Evolutionary conservation across 495 filamentous ascomycete genomes (phyloP).

Genomic region (Penicillium longicatenatum): DNA sequence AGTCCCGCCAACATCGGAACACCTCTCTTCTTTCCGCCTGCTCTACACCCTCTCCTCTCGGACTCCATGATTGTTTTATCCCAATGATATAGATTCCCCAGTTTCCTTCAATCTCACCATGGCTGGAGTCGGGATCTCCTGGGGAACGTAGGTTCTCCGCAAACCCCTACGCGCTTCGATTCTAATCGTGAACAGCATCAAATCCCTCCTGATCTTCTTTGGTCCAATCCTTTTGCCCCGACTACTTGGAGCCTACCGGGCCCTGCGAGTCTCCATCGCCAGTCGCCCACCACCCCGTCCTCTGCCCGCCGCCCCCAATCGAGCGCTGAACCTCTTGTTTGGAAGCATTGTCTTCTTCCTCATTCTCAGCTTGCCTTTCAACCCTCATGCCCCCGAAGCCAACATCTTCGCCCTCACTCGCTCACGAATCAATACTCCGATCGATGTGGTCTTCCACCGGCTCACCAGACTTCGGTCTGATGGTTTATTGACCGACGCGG

Average conservation of each 20-base stretch:
- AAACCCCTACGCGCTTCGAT: conserved; percentile 7
- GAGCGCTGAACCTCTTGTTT: conserved; percentile 64
- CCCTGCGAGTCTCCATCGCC: conserved; percentile 57
- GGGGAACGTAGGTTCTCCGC: conserved; percentile 35
- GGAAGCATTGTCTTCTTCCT: conserved; percentile 57
- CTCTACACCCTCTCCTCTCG: not conserved
- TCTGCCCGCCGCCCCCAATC: conserved; percentile 41
- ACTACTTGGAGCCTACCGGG: conserved; percentile 69
- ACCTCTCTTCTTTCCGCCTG: not conserved
- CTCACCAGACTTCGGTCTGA: conserved; percentile 62
- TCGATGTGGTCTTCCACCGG: conserved; percentile 82
- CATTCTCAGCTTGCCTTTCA: conserved; percentile 67
- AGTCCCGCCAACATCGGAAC: no score
- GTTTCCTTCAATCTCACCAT: not conserved
- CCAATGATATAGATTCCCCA: not conserved
- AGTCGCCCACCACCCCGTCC: conserved; percentile 57
- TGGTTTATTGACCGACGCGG: conserved; percentile 55
- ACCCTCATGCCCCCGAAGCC: conserved; percentile 56
- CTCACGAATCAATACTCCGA: conserved; percentile 81
- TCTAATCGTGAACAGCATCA: conserved; percentile 54
- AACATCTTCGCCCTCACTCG: conserved; percentile 80
- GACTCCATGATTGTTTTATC: not conserved
- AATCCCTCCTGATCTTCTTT: conserved; percentile 81
- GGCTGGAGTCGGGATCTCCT: conserved; percentile 35
- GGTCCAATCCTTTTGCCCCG: conserved; percentile 82